Conservation (phyloP, 345 rosid species). For the Sisymbrium irio region DNA sequence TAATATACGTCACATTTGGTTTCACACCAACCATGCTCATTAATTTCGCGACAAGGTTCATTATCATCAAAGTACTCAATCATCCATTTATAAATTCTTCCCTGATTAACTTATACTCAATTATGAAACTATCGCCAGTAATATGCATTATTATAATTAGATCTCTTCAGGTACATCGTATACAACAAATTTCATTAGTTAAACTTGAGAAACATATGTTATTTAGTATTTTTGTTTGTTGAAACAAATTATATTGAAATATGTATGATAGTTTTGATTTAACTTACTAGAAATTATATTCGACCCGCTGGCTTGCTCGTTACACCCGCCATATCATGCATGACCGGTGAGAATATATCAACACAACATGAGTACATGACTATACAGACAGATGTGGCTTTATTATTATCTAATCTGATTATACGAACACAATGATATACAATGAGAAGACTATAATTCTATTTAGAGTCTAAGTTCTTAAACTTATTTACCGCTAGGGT, state of each 20-base stretch:
- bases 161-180: not conserved
- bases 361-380: not conserved
- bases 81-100: not conserved
- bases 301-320: not conserved
- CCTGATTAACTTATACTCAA: not conserved
- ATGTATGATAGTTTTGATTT: not conserved
- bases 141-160: not conserved
- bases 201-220: not conserved
- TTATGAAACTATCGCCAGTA: not conserved
- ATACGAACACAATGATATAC: not conserved
- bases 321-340: not conserved
- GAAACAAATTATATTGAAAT: not conserved
- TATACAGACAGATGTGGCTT: not conserved
- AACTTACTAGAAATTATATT: not conserved
- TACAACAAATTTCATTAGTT: not conserved
- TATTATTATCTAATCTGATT: not conserved
- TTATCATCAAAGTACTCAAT: not conserved
- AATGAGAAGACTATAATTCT: not conserved
- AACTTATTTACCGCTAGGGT: not conserved
- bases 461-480: not conserved
- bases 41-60: constrained; percentile 17
- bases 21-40: constrained; percentile 23
- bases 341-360: not conserved
- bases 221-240: not conserved
- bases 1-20: constrained; percentile 9